Evolutionary conservation across 2,329 filamentous ascomycete species (phyloP).

Genomic region (Neoarthrinium moseri): DNA sequence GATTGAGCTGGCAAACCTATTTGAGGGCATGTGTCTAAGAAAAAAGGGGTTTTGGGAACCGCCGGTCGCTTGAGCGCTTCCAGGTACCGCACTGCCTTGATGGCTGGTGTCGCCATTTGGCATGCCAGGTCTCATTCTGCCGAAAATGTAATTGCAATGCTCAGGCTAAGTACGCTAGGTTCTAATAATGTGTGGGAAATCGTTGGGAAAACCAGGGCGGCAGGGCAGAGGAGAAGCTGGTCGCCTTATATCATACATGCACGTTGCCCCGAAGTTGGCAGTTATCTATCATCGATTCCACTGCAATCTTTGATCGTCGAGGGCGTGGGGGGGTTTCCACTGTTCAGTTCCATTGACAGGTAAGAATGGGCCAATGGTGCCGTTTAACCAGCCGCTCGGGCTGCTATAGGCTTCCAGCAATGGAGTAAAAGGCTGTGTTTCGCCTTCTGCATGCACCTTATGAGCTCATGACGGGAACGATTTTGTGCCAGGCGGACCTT

Average conservation of each 20-base stretch:
- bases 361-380: too few species aligned
- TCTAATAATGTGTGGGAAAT: background rate
- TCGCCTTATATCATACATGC: background rate
- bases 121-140: background rate
- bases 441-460: too few species aligned
- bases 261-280: background rate
- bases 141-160: too few species aligned
- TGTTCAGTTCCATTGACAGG: too few species aligned
- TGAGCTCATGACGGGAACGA: too few species aligned
- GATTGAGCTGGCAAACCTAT: background rate
- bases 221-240: too few species aligned
- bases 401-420: too few species aligned
- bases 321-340: background rate
- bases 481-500: too few species aligned
- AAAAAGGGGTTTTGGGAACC: background rate
- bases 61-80: background rate
- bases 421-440: too few species aligned
- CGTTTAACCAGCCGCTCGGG: too few species aligned
- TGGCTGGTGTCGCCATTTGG: background rate
- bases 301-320: background rate
- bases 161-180: too few species aligned
- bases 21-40: background rate
- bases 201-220: background rate
- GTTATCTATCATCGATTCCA: background rate
- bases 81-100: background rate